Evolutionary conservation across 2,329 filamentous ascomycete species (phyloP).

Genomic region (Monosporascus sp.): DNA sequence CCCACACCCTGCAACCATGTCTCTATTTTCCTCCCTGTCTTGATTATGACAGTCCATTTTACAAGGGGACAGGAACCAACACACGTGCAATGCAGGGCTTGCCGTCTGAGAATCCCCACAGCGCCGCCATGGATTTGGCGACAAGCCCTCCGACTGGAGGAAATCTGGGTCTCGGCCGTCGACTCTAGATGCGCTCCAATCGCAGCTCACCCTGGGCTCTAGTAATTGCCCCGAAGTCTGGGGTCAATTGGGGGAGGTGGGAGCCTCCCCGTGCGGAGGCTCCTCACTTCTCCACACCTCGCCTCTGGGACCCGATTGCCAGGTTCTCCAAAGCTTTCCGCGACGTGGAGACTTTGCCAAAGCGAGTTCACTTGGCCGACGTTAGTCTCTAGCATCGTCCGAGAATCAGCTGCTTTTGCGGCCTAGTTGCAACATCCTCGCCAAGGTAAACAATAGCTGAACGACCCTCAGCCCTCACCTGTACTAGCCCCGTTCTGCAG

Average conservation of each 20-base stretch:
- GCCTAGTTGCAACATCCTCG: no score
- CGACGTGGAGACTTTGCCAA: neutral
- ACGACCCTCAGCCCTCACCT: no score
- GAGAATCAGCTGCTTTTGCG: no score
- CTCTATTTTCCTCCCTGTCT: neutral
- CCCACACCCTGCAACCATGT: constrained; percentile 3
- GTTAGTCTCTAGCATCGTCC: no score
- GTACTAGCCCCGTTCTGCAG: no score
- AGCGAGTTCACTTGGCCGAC: neutral
- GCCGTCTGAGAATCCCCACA: neutral
- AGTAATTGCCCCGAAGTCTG: neutral
- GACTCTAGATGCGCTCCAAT: constrained; percentile 19
- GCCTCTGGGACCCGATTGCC: neutral
- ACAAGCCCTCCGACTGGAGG: constrained; percentile 17
- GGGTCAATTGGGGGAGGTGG: neutral
- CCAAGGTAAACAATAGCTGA: no score
- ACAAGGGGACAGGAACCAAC: neutral
- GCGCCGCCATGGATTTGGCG: neutral
- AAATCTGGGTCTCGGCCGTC: constrained; percentile 5
- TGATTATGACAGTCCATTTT: constrained; percentile 4
- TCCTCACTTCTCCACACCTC: neutral
- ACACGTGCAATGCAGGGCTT: neutral
- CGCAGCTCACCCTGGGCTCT: neutral
- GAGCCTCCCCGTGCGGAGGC: neutral
- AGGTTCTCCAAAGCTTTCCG: neutral